Conservation (phyloP, 495 filamentous ascomycete genomes). For the Pseudoneurospora amorphoporcata region DNA sequence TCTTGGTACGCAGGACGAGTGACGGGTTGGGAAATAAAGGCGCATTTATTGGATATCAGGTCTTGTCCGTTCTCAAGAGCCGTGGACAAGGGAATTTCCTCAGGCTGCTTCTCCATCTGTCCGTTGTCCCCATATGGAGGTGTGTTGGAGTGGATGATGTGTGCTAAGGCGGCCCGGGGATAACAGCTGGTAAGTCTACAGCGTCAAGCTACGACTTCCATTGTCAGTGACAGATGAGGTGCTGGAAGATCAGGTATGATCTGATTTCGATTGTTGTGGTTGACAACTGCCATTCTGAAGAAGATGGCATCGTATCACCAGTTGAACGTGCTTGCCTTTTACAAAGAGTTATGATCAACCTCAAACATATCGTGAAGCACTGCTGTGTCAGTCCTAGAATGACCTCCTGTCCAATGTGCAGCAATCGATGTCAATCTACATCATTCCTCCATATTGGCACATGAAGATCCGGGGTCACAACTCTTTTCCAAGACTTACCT, state of each 20-base stretch:
- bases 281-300: background rate
- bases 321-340: background rate
- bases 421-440: background rate
- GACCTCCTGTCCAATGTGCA: background rate
- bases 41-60: background rate
- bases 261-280: background rate
- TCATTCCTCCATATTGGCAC: background rate
- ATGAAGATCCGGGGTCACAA: background rate
- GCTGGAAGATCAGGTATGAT: background rate
- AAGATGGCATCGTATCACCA: background rate
- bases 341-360: background rate
- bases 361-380: background rate
- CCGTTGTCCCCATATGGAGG: background rate
- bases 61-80: background rate
- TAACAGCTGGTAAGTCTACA: background rate
- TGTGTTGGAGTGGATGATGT: background rate
- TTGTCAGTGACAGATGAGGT: background rate
- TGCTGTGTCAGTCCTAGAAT: background rate
- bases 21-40: background rate
- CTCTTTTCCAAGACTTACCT: background rate
- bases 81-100: background rate
- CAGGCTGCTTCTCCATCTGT: background rate
- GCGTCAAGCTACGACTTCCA: background rate
- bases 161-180: background rate
- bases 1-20: background rate